Evolutionary conservation across 1,284 basidiomycete genomes (phyloP).

Genomic region (Pyrrhoderma lamaoense): DNA sequence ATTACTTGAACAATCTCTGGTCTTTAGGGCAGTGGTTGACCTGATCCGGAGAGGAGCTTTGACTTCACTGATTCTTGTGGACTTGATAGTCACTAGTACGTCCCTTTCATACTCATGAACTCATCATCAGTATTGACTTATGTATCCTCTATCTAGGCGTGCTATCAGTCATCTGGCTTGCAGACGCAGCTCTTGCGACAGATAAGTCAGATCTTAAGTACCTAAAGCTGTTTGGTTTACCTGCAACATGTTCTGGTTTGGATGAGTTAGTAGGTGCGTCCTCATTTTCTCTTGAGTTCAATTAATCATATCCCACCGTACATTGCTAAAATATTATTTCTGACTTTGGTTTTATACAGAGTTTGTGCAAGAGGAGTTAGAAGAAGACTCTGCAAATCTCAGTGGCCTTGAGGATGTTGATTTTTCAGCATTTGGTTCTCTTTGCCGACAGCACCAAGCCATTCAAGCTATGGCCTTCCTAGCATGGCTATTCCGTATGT

Average conservation of each 20-base stretch:
- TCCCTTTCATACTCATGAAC: neutral
- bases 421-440: constrained; percentile 4
- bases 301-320: neutral
- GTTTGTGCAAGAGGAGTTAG: constrained; percentile 4
- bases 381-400: neutral
- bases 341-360: neutral
- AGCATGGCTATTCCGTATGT: constrained; percentile 16
- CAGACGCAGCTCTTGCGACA: constrained; percentile 4
- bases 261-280: constrained; percentile 7
- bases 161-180: constrained; percentile 13
- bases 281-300: neutral
- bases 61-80: constrained; percentile 17
- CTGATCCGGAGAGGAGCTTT: constrained; percentile 17
- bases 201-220: constrained; percentile 2
- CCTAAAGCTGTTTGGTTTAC: neutral
- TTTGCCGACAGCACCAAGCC: constrained; percentile 11
- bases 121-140: neutral
- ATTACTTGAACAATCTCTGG: neutral
- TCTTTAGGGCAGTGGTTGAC: constrained; percentile 18
- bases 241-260: constrained; percentile 8
- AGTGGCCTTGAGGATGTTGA: constrained; percentile 3
- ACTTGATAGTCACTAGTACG: constrained; percentile 15
- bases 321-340: neutral
- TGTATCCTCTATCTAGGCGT: neutral
- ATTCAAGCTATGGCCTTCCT: constrained; percentile 14